Evolutionary conservation across 352 stramenopile species (phyloP).

Genomic region (Pythium aristosporum): DNA sequence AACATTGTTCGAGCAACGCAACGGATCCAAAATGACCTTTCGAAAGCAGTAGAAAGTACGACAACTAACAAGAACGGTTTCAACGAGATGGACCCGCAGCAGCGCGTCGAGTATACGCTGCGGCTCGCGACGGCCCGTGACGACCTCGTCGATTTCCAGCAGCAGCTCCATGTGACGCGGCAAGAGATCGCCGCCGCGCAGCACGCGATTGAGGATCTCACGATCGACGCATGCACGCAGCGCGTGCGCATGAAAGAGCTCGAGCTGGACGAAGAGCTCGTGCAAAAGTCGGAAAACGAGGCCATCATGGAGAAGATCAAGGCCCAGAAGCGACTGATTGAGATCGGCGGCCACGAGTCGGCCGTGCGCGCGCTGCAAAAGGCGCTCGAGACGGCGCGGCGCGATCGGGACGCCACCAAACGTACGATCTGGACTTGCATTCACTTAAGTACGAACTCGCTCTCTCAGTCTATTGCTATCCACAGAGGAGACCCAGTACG

Average conservation of each 20-base stretch:
- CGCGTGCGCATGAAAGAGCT: slow-evolving; percentile 59
- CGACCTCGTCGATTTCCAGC: slow-evolving; percentile 33
- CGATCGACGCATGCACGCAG: slow-evolving; percentile 47
- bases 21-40: slow-evolving; percentile 4
- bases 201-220: slow-evolving; percentile 46
- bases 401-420: slow-evolving; percentile 51
- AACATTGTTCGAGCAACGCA: background rate
- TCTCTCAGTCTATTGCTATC: background rate
- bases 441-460: background rate
- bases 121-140: slow-evolving; percentile 41
- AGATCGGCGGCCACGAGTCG: slow-evolving; percentile 62
- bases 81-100: slow-evolving; percentile 9
- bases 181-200: slow-evolving; percentile 40
- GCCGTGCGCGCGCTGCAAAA: slow-evolving; percentile 55
- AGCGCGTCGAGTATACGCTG: slow-evolving; percentile 37
- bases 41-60: slow-evolving; percentile 1
- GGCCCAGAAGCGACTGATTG: slow-evolving; percentile 59
- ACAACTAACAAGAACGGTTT: background rate
- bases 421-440: slow-evolving; percentile 21
- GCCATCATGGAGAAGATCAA: slow-evolving; percentile 55
- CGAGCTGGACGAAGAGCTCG: slow-evolving; percentile 51
- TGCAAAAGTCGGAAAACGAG: slow-evolving; percentile 43
- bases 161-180: slow-evolving; percentile 37
- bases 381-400: slow-evolving; percentile 47
- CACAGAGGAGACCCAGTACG: slow-evolving; percentile 48